A percentile compares a stretch with the other conserved stretches of the same genome.
Conservation (phyloP, 1,139 yeast species). For the Pichia sp. region DNA sequence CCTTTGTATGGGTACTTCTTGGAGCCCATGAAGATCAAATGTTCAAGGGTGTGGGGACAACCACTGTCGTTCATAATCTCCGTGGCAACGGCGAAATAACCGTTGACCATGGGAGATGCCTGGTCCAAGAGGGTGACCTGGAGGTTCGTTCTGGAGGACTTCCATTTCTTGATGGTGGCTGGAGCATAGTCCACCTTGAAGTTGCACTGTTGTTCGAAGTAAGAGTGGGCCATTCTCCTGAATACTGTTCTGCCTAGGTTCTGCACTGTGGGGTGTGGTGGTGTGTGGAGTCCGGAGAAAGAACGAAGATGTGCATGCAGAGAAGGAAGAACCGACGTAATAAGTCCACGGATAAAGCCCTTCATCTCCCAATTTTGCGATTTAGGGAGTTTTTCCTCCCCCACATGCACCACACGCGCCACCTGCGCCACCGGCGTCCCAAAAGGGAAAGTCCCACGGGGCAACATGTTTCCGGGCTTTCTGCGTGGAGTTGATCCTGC, state of each 20-base stretch:
- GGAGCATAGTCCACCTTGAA: slow-evolving; percentile 67
- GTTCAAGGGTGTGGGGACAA: slow-evolving; percentile 95
- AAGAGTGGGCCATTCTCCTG: slow-evolving; percentile 21
- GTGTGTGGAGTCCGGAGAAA: too few relatives aligned
- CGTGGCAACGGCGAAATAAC: slow-evolving; percentile 93
- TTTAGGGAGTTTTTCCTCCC: too few relatives aligned
- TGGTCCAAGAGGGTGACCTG: slow-evolving; percentile 76
- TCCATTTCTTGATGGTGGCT: slow-evolving; percentile 65
- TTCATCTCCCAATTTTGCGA: too few relatives aligned
- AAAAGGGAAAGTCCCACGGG: background rate
- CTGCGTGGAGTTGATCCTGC: too few relatives aligned
- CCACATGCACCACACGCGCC: too few relatives aligned
- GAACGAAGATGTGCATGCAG: too few relatives aligned
- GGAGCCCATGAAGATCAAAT: slow-evolving; percentile 93
- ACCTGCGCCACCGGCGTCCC: too few relatives aligned
- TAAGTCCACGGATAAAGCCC: too few relatives aligned
- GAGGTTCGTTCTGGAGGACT: slow-evolving; percentile 74
- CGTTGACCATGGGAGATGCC: slow-evolving; percentile 87
- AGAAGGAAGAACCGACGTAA: too few relatives aligned
- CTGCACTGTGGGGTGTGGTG: slow-evolving; percentile 6
- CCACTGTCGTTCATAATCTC: slow-evolving; percentile 88
- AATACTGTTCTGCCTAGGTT: background rate
- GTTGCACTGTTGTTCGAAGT: slow-evolving; percentile 45
- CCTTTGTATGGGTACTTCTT: slow-evolving; percentile 90
- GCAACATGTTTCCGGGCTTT: background rate